phyloP scores from a whole-genome alignment of 2,329 filamentous ascomycete genomes.

The Cladosporium oxysporum region DNA sequence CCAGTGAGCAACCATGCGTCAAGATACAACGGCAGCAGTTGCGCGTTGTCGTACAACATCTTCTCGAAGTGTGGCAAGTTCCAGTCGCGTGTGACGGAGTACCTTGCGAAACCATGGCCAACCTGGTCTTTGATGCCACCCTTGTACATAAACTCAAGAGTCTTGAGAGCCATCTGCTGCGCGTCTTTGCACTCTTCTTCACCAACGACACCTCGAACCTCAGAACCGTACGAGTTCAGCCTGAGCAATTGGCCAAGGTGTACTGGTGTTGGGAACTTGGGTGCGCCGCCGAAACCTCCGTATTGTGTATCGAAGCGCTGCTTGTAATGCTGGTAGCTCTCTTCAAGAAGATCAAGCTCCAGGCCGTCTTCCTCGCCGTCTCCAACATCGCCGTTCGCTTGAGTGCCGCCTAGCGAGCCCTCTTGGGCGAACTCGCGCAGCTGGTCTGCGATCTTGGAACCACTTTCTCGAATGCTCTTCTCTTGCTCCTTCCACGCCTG shows the following conservation, averaged over 20 bases:
- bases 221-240: conserved; percentile 68
- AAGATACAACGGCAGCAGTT: conserved; percentile 79
- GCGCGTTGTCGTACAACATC: conserved; percentile 89
- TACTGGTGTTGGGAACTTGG: conserved; percentile 87
- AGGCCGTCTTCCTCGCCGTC: conserved; percentile 63
- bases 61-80: conserved; percentile 96
- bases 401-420: conserved; percentile 61
- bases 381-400: conserved; percentile 27
- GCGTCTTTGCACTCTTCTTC: conserved; percentile 72
- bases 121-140: conserved; percentile 74
- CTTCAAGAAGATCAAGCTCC: conserved; percentile 87
- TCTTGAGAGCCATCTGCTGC: conserved; percentile 76
- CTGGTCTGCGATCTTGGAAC: conserved; percentile 77
- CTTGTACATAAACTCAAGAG: conserved; percentile 74
- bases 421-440: conserved; percentile 86
- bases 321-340: conserved; percentile 79
- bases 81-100: conserved; percentile 91
- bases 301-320: conserved; percentile 76
- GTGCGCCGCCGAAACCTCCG: conserved; percentile 73
- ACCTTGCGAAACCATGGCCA: conserved; percentile 77
- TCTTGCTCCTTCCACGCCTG: conserved; percentile 81
- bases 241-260: conserved; percentile 82
- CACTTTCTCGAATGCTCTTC: conserved; percentile 77
- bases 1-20: conserved; percentile 76
- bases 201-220: conserved; percentile 86